phyloP scores from a whole-genome alignment of 345 rosid genomes.

The Eucalyptus leucophloia region DNA sequence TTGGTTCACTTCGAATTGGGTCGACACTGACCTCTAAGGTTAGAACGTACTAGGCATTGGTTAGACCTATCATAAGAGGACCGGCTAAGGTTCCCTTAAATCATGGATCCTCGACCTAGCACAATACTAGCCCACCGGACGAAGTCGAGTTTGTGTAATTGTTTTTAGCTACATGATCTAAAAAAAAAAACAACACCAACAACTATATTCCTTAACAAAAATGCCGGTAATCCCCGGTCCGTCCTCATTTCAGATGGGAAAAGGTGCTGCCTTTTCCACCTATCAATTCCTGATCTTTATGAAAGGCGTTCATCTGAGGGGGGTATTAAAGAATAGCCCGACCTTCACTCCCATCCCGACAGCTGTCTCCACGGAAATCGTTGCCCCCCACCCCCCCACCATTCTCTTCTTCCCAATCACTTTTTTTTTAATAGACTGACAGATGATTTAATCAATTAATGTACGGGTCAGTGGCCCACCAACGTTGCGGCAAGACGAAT shows the following conservation, averaged over 20 bases:
- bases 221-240: neutral
- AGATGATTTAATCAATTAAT: neutral
- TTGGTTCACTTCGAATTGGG: fast-evolving
- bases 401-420: neutral
- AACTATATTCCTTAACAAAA: neutral
- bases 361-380: neutral
- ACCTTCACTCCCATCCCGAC: neutral
- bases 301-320: neutral
- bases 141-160: neutral
- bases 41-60: neutral
- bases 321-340: neutral
- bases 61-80: neutral
- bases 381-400: neutral
- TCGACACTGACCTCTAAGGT: neutral
- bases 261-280: neutral
- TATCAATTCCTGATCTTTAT: neutral
- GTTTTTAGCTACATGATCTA: neutral
- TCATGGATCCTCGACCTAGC: neutral
- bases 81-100: neutral
- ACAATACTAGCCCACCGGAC: neutral
- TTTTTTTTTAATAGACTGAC: neutral
- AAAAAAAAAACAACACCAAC: too few relatives aligned
- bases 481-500: neutral
- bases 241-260: neutral
- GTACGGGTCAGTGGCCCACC: neutral